Evolutionary conservation across 345 rosid genomes (phyloP).

Genomic region (Abelmoschus esculentus): DNA sequence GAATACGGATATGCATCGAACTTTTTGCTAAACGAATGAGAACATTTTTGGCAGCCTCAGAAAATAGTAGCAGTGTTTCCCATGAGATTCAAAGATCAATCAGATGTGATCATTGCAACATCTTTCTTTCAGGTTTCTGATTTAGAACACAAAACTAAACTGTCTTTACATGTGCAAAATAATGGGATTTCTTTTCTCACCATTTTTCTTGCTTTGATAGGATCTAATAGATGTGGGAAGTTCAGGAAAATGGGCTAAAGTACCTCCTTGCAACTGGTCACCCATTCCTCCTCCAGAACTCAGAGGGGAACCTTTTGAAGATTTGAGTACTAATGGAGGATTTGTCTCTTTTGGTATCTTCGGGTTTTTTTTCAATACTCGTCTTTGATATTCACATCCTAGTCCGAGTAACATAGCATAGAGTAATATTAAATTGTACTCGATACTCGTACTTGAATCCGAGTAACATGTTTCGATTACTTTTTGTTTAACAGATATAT

Average conservation of each 20-base stretch:
- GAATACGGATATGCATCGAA: not conserved
- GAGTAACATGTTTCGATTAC: not conserved
- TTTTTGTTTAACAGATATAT: constrained; percentile 42
- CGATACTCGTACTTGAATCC: no score
- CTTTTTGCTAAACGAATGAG: not conserved
- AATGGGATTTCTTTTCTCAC: not conserved
- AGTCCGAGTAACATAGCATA: not conserved
- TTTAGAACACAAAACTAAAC: not conserved
- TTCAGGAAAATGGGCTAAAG: constrained; percentile 59
- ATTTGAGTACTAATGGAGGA: constrained; percentile 76
- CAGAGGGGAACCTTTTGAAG: constrained; percentile 74
- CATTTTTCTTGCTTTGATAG: constrained; percentile 21
- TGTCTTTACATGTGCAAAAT: not conserved
- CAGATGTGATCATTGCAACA: constrained; percentile 71
- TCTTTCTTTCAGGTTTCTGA: constrained; percentile 71
- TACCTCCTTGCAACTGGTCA: constrained; percentile 80
- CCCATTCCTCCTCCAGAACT: constrained; percentile 81
- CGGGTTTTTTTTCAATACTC: not conserved
- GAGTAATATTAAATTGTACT: not conserved
- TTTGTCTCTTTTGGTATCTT: constrained; percentile 76
- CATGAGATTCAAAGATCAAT: constrained; percentile 71
- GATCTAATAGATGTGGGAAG: constrained; percentile 74
- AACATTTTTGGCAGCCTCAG: constrained; percentile 31
- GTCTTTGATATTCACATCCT: not conserved
- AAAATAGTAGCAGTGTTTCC: constrained; percentile 74